Conservation (phyloP, 2,329 filamentous ascomycete species). For the Claviceps fusiformis region DNA sequence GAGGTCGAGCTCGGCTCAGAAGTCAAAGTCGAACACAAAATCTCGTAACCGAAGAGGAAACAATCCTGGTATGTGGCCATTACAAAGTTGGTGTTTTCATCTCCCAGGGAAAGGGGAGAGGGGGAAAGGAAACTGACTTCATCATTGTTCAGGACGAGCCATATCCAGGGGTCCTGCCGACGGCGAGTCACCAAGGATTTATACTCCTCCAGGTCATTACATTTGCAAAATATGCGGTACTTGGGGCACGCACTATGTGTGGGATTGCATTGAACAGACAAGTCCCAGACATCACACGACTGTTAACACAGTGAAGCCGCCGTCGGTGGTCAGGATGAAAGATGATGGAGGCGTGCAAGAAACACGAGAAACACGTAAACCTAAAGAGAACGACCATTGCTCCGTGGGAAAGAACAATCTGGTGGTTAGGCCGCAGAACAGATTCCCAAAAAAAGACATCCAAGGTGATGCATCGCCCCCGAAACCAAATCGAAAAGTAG, state of each 20-base stretch:
- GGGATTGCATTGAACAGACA: background rate
- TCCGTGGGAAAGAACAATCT: background rate
- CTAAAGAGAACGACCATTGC: background rate
- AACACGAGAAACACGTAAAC: background rate
- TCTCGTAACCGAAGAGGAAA: background rate
- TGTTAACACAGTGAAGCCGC: background rate
- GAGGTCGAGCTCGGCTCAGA: background rate
- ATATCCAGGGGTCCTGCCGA: background rate
- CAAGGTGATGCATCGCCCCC: background rate
- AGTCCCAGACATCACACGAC: background rate
- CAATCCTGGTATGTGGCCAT: background rate
- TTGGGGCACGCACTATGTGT: conserved; percentile 1
- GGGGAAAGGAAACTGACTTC: background rate
- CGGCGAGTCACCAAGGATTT: background rate
- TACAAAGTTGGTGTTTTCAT: background rate
- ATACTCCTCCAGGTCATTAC: background rate
- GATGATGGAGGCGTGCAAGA: background rate
- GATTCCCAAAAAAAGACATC: background rate
- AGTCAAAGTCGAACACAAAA: background rate
- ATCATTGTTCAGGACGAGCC: background rate
- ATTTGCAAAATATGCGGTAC: conserved; percentile 2
- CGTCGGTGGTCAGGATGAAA: background rate
- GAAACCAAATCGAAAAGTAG: background rate
- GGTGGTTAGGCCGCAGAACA: background rate
- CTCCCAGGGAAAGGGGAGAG: background rate